Percentiles rank a stretch among this genome's conserved stretches.
Conservation (phyloP, 306 rosid species). For the Vachellia pachyceras region DNA sequence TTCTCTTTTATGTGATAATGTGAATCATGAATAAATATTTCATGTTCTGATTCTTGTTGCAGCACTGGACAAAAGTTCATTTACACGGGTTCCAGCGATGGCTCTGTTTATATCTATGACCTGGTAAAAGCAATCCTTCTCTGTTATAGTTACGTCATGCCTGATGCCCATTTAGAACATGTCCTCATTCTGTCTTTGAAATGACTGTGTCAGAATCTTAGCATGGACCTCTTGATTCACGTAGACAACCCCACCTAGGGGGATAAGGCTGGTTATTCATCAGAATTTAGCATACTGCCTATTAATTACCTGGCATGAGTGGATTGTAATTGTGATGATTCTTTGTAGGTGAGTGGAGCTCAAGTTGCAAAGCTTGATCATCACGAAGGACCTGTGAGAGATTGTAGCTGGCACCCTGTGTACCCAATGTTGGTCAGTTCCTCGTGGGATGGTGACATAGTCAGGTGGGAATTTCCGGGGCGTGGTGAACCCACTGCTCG, state of each 20-base stretch:
- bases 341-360: constrained; percentile 56
- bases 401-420: constrained; percentile 64
- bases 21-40: constrained; percentile 29
- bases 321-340: neutral
- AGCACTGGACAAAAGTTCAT: constrained; percentile 98
- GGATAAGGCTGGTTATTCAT: neutral
- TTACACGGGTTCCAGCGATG: constrained; percentile 84
- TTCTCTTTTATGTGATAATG: constrained; percentile 27
- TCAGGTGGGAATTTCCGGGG: constrained; percentile 63
- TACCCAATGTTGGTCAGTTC: constrained; percentile 58
- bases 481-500: constrained; percentile 32
- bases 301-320: neutral
- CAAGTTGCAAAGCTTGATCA: constrained; percentile 61
- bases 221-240: neutral
- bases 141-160: neutral
- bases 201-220: neutral
- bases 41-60: constrained; percentile 47
- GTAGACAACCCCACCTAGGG: no score
- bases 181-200: neutral
- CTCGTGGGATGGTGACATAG: constrained; percentile 64
- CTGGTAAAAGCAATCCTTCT: constrained; percentile 63
- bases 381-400: constrained; percentile 58
- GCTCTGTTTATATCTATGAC: constrained; percentile 78
- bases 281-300: neutral
- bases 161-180: neutral